Percentiles rank a stretch among this genome's conserved stretches.
Conservation (phyloP, 192 early-diverging fungal species). For the Anaeromyces robustus region DNA sequence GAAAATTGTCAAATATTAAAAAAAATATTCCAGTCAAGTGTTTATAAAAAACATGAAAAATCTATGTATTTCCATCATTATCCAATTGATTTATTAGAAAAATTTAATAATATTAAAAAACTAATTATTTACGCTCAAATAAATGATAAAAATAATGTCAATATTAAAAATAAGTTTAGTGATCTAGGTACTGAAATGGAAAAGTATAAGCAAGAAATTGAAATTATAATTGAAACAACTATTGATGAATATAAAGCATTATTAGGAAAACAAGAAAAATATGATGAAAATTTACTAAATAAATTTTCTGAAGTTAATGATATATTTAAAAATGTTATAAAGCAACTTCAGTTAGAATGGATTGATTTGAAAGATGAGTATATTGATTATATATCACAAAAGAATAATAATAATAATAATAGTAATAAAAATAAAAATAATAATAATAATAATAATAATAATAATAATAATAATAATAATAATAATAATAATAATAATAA, state of each 20-base stretch:
- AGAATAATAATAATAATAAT: too few species aligned
- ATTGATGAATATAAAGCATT: not conserved
- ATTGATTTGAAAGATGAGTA: not conserved
- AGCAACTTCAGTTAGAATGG: not conserved
- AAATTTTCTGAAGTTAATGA: not conserved
- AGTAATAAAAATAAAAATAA: too few species aligned
- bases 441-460: too few species aligned
- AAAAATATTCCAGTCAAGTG: not conserved
- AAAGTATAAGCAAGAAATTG: not conserved
- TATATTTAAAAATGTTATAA: not conserved
- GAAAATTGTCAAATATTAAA: not conserved
- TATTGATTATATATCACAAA: not conserved
- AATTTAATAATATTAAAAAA: not conserved
- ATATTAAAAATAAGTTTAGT: not conserved
- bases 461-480: too few species aligned
- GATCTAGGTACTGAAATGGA: not conserved
- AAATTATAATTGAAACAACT: not conserved
- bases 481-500: too few species aligned
- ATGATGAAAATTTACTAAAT: not conserved
- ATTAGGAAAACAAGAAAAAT: not conserved
- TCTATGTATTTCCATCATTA: not conserved
- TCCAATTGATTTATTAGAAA: not conserved
- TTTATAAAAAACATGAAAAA: not conserved
- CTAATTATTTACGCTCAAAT: not conserved
- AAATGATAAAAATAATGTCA: not conserved